Percentiles rank a stretch among this genome's conserved stretches.
Evolutionary conservation across 345 rosid genomes (phyloP).

Genomic region (Gossypium herbaceum): DNA sequence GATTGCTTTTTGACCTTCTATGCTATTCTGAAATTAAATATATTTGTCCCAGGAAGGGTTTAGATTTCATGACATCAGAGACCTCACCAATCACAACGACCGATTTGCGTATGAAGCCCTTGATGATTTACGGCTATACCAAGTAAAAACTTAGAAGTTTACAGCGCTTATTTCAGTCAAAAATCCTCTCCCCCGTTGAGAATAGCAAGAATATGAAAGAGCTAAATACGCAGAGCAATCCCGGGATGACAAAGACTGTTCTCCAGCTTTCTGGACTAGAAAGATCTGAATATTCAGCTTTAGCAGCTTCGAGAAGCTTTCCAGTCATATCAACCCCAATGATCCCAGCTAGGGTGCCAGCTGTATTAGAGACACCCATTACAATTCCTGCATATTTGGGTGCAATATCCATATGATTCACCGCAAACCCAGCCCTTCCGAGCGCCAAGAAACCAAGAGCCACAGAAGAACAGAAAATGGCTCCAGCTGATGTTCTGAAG

Average conservation of each 20-base stretch:
- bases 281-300: conserved; percentile 62
- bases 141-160: neutral
- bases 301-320: conserved; percentile 82
- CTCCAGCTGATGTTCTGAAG: conserved; percentile 75
- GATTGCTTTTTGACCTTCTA: conserved; percentile 14
- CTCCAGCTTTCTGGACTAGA: conserved; percentile 97
- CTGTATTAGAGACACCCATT: conserved; percentile 98
- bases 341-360: conserved; percentile 93
- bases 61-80: neutral
- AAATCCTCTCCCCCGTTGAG: conserved; percentile 91
- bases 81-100: neutral
- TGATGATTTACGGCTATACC: neutral
- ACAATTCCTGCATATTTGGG: conserved; percentile 94
- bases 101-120: neutral
- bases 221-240: conserved; percentile 77
- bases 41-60: neutral
- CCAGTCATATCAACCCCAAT: conserved; percentile 90
- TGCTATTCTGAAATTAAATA: conserved; percentile 4
- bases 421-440: conserved; percentile 35
- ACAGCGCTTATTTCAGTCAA: conserved; percentile 48
- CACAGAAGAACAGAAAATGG: conserved; percentile 75
- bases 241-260: conserved; percentile 77
- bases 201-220: conserved; percentile 66
- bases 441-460: conserved; percentile 87
- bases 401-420: conserved; percentile 98